Conservation (phyloP, 495 filamentous ascomycete species). For the Tuber umbilicatum region DNA sequence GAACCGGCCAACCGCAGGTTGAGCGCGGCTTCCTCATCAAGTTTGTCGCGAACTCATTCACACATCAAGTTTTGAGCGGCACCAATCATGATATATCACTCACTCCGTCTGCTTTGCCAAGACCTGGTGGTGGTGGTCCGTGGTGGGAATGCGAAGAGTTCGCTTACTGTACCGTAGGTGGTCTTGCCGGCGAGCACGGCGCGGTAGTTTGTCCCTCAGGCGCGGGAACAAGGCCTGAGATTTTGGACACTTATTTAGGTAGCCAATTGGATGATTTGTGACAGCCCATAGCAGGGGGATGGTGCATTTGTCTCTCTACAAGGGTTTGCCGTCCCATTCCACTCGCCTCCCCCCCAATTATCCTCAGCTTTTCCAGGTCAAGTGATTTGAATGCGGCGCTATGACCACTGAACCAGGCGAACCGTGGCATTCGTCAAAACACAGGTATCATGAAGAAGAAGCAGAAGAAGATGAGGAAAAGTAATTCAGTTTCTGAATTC, state of each 20-base stretch:
- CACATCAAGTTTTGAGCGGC: background rate
- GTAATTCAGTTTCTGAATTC: background rate
- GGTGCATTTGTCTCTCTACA: background rate
- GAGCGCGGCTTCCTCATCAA: background rate
- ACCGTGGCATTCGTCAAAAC: background rate
- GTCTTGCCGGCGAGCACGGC: background rate
- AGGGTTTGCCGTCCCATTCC: background rate
- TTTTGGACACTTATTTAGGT: background rate
- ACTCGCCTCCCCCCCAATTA: background rate
- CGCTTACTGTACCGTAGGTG: background rate
- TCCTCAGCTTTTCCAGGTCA: background rate
- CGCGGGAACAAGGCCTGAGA: background rate
- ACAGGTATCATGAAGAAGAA: background rate
- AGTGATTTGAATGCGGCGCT: background rate
- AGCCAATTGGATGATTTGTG: background rate
- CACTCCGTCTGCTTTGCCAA: background rate
- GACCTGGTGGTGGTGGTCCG: background rate
- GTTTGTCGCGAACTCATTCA: background rate
- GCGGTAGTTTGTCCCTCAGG: background rate
- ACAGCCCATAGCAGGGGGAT: background rate
- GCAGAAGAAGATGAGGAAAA: background rate
- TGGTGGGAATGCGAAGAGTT: background rate
- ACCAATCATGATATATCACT: background rate
- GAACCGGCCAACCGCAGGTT: background rate
- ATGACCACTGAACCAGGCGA: background rate